Base-by-base conservation (phyloP, 177 flowering plant genomes). In the Tripterygium wilfordii region DNA sequence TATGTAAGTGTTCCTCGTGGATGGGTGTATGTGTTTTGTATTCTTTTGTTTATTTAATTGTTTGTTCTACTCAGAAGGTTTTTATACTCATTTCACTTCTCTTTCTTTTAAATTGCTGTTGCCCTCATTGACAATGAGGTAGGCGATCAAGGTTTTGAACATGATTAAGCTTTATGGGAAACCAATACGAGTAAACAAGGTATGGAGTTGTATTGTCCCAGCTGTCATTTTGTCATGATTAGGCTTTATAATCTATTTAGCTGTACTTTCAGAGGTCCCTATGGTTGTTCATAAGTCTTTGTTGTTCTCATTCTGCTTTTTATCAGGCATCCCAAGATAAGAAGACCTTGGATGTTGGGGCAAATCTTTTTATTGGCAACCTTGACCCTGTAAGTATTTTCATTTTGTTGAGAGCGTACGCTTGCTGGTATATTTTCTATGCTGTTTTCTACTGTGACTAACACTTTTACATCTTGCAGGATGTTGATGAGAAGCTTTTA, bases 281-380 rank as follows among this genome's bases (percentile, higher is more conserved):
- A n/a, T n/a, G n/a, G n/a, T n/a, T n/a, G n/a, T n/a, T n/a, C n/a
- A n/a, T n/a, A n/a, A n/a, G n/a, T n/a, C n/a, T 22, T 19, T 48
- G 14, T 48, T 12, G 25, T 24, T 22, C 4, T 3, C 15, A 21
- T 37, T 37, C 3, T 22, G 19, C n/a, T n/a, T n/a, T n/a, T n/a
- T n/a, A n/a, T n/a, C n/a, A 92, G 99, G 97, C 97, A 56, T 84
- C 99, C 19, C 99, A 92, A 82, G 97, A 92, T 66, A 92, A 92
- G 70, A 88, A 92, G 76, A 89, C 96, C 67, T 79, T 92, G 72
- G 99, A 92, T 69, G 96, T 92, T 36, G 99, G 97, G 60, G 99
- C 99, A 48, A 92, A 92, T 53, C 96, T 92, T 49, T 92, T 92
- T 46, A 80, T 92, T 62, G 99, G 97, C 51, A 92, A 92, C 55